A percentile compares a stretch with the other conserved stretches of the same genome.
phyloP scores from a whole-genome alignment of 2,329 filamentous ascomycete species.

The Orbilia javanica region DNA sequence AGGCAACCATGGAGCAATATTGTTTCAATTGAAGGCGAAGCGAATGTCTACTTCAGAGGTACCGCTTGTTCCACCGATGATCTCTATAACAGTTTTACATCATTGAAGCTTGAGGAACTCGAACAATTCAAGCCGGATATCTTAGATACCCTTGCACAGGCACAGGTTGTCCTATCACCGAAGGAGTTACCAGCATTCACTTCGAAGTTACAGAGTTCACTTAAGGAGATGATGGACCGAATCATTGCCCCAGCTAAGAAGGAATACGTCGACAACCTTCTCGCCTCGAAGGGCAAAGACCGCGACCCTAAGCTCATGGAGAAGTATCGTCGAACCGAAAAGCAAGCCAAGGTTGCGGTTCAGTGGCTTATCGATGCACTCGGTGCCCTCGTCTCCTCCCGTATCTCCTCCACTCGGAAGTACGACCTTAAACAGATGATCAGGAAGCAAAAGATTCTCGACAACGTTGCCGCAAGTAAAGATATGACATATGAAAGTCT shows the following conservation, averaged over 20 bases:
- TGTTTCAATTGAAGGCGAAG: conserved; percentile 53
- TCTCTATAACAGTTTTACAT: conserved; percentile 38
- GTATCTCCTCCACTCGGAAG: conserved; percentile 52
- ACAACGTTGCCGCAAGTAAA: conserved; percentile 52
- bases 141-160: conserved; percentile 44
- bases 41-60: conserved; percentile 39
- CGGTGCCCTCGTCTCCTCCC: conserved; percentile 40
- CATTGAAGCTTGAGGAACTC: conserved; percentile 41
- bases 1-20: conserved; percentile 46
- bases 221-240: conserved; percentile 46
- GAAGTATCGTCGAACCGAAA: conserved; percentile 45
- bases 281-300: conserved; percentile 28
- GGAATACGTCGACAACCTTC: conserved; percentile 40
- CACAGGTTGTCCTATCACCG: conserved; percentile 39
- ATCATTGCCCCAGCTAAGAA: conserved; percentile 39
- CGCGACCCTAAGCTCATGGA: conserved; percentile 54
- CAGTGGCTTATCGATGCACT: conserved; percentile 57
- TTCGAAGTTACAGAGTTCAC: conserved; percentile 36
- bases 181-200: conserved; percentile 52
- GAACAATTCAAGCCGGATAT: conserved; percentile 48
- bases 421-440: conserved; percentile 58
- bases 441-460: conserved; percentile 51
- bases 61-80: conserved; percentile 35
- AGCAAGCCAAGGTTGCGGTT: conserved; percentile 43
- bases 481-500: conserved; percentile 55